A percentile compares a stretch with the other conserved stretches of the same genome.
Conservation (phyloP, 768 basidiomycete species). For the Sarcodon aspratus region DNA sequence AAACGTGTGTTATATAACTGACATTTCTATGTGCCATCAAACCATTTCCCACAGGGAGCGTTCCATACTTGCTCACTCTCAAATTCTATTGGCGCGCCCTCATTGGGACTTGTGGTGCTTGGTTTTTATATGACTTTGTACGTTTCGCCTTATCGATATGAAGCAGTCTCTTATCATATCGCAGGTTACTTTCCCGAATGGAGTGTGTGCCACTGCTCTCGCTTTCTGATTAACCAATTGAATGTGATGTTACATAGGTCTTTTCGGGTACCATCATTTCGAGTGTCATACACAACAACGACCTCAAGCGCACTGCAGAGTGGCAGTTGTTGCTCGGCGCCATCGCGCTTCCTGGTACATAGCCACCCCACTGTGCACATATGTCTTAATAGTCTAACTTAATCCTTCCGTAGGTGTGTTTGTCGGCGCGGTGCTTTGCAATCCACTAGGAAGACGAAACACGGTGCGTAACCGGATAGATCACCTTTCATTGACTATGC, state of each 20-base stretch:
- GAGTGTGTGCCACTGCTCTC: slow-evolving; percentile 14
- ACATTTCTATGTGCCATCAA: not conserved
- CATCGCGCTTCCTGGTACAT: slow-evolving; percentile 48
- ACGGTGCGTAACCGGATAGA: slow-evolving; percentile 32
- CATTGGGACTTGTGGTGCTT: slow-evolving; percentile 65
- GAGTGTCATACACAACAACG: slow-evolving; percentile 43
- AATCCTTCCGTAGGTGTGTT: slow-evolving; percentile 31
- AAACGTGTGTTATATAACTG: slow-evolving; percentile 29
- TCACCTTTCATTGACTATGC: slow-evolving; percentile 1
- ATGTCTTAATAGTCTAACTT: not conserved
- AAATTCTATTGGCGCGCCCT: slow-evolving; percentile 57
- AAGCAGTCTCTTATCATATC: not conserved
- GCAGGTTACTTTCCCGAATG: slow-evolving; percentile 65
- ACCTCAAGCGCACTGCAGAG: slow-evolving; percentile 52
- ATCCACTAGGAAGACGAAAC: slow-evolving; percentile 44
- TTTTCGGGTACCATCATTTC: slow-evolving; percentile 61
- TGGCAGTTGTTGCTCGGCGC: slow-evolving; percentile 57
- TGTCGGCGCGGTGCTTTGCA: slow-evolving; percentile 30
- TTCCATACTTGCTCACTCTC: slow-evolving; percentile 51
- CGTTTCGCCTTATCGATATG: not conserved
- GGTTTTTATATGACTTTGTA: slow-evolving; percentile 25
- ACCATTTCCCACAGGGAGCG: slow-evolving; percentile 22
- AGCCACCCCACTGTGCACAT: not conserved
- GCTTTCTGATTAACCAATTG: too few species aligned
- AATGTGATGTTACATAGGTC: slow-evolving; percentile 9